Conservation (phyloP, 352 stramenopile species). For the Phytophthora boehmeriae region DNA sequence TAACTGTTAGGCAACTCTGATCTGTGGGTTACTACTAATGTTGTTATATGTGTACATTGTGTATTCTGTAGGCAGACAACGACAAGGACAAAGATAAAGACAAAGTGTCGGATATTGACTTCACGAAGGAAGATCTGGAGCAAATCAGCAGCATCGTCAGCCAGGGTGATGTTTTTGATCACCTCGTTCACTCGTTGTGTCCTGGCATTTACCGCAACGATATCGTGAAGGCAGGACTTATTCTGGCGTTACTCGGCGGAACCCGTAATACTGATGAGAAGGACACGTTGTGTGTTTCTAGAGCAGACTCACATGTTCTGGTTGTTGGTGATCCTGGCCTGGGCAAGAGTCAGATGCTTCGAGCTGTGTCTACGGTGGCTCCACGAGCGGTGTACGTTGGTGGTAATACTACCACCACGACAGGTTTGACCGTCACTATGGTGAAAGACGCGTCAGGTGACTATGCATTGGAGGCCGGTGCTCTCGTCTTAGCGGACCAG, state of each 20-base stretch:
- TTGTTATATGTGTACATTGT: background rate
- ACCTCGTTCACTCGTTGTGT: slow-evolving; percentile 95
- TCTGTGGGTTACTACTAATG: background rate
- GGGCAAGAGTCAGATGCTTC: slow-evolving; percentile 97
- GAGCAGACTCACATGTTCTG: slow-evolving; percentile 95
- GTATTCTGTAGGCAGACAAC: background rate
- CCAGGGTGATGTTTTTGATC: slow-evolving; percentile 92
- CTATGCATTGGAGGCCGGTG: slow-evolving; percentile 92
- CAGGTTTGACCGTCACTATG: slow-evolving; percentile 96
- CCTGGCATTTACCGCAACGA: slow-evolving; percentile 98
- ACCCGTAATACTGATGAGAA: slow-evolving; percentile 79
- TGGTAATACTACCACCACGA: slow-evolving; percentile 96
- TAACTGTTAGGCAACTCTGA: slow-evolving; percentile 1
- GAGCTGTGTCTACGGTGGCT: slow-evolving; percentile 90
- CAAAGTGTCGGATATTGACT: slow-evolving; percentile 67
- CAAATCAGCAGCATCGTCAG: slow-evolving; percentile 91
- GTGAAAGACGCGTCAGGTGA: slow-evolving; percentile 94
- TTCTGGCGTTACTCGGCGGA: slow-evolving; percentile 95
- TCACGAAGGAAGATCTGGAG: slow-evolving; percentile 92
- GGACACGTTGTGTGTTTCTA: slow-evolving; percentile 65
- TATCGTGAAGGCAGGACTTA: slow-evolving; percentile 96
- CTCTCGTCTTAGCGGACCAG: slow-evolving; percentile 94
- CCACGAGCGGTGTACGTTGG: slow-evolving; percentile 96
- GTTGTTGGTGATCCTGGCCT: slow-evolving; percentile 96
- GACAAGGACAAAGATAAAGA: slow-evolving; percentile 58